Percentiles rank a stretch among this genome's conserved stretches.
These are phyloP conservation scores for Globisporangium lucens DNA, from an alignment of 352 stramenopile species.

Conservation along the genomic window DNA sequence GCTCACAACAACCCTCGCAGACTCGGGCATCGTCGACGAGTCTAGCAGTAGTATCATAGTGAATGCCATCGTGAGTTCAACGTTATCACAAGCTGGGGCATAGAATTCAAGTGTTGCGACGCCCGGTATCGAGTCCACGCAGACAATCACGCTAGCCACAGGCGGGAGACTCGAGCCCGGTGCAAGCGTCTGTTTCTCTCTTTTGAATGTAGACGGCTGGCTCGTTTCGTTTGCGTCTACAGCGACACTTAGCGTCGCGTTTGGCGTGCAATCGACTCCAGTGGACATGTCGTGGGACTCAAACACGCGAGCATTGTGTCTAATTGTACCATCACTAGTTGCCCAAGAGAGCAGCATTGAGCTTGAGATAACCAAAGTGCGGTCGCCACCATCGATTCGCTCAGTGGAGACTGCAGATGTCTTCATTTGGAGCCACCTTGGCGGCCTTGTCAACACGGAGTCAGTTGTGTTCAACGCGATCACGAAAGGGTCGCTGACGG, in stretches of 20 bases:
- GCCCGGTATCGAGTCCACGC: slow-evolving; percentile 44
- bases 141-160: slow-evolving; percentile 35
- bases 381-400: slow-evolving; percentile 44
- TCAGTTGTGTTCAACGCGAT: slow-evolving; percentile 33
- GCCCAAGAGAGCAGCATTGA: slow-evolving; percentile 34
- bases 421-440: slow-evolving; percentile 41
- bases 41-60: slow-evolving; percentile 34
- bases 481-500: slow-evolving; percentile 30
- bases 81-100: slow-evolving; percentile 22
- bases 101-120: slow-evolving; percentile 42
- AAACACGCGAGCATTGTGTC: slow-evolving; percentile 24
- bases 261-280: slow-evolving; percentile 1
- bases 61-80: slow-evolving; percentile 37
- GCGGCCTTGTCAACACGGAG: slow-evolving; percentile 44
- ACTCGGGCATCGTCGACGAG: slow-evolving; percentile 45
- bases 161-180: slow-evolving; percentile 40
- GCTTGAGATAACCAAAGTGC: slow-evolving; percentile 38
- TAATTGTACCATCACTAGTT: slow-evolving; percentile 23
- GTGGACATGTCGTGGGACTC: slow-evolving; percentile 18
- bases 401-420: slow-evolving; percentile 17
- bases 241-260: slow-evolving; percentile 19
- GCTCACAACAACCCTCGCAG: slow-evolving; percentile 38
- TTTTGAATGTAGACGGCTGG: slow-evolving; percentile 30
- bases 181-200: slow-evolving; percentile 36
- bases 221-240: slow-evolving; percentile 26